A percentile compares a stretch with the other conserved stretches of the same genome.
Conservation (phyloP, 306 rosid genomes). For the Castanea crenata region DNA sequence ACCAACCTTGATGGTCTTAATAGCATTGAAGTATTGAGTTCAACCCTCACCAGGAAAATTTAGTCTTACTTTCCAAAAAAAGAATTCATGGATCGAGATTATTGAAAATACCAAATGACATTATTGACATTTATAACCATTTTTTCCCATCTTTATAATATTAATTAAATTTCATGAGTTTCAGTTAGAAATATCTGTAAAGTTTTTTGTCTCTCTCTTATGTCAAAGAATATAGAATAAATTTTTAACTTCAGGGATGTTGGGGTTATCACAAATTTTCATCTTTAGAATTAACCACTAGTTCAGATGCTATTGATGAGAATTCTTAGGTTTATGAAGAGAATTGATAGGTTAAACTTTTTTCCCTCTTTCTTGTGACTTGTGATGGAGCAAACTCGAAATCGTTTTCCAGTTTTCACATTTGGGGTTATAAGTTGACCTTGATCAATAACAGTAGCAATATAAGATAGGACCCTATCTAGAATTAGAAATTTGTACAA, state of each 20-base stretch:
- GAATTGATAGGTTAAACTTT: background rate
- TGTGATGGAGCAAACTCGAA: background rate
- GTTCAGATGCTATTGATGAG: background rate
- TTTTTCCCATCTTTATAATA: no score
- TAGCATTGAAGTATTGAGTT: no score
- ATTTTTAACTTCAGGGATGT: background rate
- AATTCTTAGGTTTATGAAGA: no score
- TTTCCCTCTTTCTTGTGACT: background rate
- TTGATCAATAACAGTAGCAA: background rate
- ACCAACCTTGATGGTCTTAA: no score
- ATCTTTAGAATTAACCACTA: background rate
- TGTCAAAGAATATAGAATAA: background rate
- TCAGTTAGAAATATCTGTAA: background rate
- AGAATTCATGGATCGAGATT: no score
- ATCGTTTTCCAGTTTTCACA: background rate
- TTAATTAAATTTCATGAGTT: no score
- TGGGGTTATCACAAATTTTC: background rate
- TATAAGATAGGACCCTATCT: background rate
- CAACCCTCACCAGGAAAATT: no score
- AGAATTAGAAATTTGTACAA: background rate
- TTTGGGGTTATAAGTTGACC: conserved; percentile 2
- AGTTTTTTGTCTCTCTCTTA: background rate
- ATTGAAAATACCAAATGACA: no score
- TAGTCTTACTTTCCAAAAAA: no score
- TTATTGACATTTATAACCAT: no score